These are phyloP conservation scores for Piromyces sp. DNA, from an alignment of 192 early-diverging fungal species.

Conservation along the genomic window DNA sequence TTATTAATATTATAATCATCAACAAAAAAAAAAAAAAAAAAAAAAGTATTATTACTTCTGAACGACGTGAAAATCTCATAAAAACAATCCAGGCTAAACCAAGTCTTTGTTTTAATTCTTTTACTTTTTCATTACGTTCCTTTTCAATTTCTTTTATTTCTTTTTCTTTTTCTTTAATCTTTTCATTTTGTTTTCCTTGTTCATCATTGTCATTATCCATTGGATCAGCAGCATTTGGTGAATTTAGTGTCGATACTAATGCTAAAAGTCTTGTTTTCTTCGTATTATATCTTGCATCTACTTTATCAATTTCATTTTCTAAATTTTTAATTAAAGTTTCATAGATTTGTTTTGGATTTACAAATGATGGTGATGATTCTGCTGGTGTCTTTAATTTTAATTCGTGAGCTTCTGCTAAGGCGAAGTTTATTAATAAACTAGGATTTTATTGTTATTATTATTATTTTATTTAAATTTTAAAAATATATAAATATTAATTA, in stretches of 20 bases:
- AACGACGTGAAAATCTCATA: conserved; percentile 60
- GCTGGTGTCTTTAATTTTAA: conserved; percentile 10
- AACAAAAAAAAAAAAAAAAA: too few relatives aligned
- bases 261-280: conserved; percentile 11
- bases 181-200: neutral
- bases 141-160: neutral
- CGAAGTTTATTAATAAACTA: conserved; percentile 25
- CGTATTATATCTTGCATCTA: conserved; percentile 17
- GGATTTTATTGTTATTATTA: too few relatives aligned
- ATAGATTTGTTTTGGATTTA: conserved; percentile 11
- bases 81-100: conserved; percentile 73
- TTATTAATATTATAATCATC: neutral
- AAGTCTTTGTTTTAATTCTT: conserved; percentile 31
- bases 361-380: neutral
- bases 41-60: conserved; percentile 53
- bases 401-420: conserved; percentile 28
- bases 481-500: too few relatives aligned
- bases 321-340: conserved; percentile 17
- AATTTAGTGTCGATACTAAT: neutral
- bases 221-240: neutral
- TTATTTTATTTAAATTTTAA: neutral
- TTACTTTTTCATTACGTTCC: conserved; percentile 30
- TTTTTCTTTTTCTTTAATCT: conserved; percentile 1
- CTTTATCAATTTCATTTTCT: conserved; percentile 10
- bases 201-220: neutral